These are phyloP conservation scores for Botrytis byssoidea DNA, from an alignment of 2,329 filamentous ascomycete genomes.

Conservation along the genomic window DNA sequence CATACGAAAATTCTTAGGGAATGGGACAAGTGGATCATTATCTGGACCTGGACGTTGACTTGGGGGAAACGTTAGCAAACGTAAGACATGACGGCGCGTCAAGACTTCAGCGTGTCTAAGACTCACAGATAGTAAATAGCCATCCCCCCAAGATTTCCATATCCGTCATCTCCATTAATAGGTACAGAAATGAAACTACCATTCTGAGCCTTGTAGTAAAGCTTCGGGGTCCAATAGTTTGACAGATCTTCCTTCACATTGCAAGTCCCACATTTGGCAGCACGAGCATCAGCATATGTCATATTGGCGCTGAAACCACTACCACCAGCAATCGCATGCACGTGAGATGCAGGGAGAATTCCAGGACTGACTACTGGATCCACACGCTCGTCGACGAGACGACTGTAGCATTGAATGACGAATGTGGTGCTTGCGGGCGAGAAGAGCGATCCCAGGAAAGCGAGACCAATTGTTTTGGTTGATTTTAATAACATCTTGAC, in stretches of 20 bases:
- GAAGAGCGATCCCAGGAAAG: neutral
- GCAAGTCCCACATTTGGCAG: conserved; percentile 38
- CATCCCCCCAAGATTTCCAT: conserved; percentile 28
- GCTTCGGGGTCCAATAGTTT: conserved; percentile 39
- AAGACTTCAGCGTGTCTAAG: neutral
- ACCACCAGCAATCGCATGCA: conserved; percentile 28
- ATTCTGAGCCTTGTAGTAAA: conserved; percentile 38
- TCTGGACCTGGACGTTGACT: conserved; percentile 19
- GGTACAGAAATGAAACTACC: conserved; percentile 38
- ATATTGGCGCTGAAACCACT: conserved; percentile 45
- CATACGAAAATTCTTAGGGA: conserved; percentile 46
- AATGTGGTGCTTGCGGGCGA: conserved; percentile 13
- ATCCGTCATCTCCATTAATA: conserved; percentile 40
- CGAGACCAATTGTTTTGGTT: neutral
- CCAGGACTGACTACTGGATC: conserved; percentile 28
- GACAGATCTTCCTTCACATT: conserved; percentile 41
- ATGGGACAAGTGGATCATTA: conserved; percentile 15
- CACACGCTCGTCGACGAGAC: conserved; percentile 27
- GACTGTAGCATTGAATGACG: conserved; percentile 24
- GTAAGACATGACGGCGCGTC: too few species aligned
- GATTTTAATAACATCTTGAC: neutral
- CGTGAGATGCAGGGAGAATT: conserved; percentile 24
- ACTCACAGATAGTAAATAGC: conserved; percentile 42
- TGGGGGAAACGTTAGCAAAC: neutral
- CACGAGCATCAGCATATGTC: conserved; percentile 34